Evolutionary conservation across 2,329 filamentous ascomycete genomes (phyloP).

Genomic region (Penicillium brevicompactum): DNA sequence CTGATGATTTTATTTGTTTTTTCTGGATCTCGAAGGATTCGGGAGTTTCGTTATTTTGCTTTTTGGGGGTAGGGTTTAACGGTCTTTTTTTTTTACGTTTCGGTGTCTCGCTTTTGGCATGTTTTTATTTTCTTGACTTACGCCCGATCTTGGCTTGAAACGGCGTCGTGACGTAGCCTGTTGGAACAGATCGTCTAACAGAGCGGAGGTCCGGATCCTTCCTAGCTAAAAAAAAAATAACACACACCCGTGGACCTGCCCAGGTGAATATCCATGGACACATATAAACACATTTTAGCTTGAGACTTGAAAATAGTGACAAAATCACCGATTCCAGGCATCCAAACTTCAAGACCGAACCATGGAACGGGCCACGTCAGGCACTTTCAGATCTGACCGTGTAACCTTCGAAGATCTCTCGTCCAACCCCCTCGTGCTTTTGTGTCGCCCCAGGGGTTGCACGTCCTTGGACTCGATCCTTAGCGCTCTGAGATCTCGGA

Average conservation of each 20-base stretch:
- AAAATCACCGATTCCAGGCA: neutral
- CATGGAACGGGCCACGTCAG: slow-evolving; percentile 8
- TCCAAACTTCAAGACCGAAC: neutral
- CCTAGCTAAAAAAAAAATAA: neutral
- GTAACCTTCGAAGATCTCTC: neutral
- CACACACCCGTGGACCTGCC: neutral
- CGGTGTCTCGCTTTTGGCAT: neutral
- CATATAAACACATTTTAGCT: neutral
- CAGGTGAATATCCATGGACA: neutral
- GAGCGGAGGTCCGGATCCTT: no score
- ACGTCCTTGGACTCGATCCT: slow-evolving; percentile 1
- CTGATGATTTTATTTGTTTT: slow-evolving; percentile 8
- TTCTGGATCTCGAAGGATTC: neutral
- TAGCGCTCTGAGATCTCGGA: neutral
- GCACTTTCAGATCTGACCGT: slow-evolving; percentile 8
- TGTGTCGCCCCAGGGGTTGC: slow-evolving; percentile 1
- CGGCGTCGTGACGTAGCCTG: slow-evolving; percentile 1
- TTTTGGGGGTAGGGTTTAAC: neutral
- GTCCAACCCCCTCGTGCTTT: slow-evolving; percentile 1
- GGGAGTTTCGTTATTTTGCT: neutral
- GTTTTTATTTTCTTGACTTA: slow-evolving; percentile 1
- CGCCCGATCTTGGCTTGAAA: slow-evolving; percentile 9
- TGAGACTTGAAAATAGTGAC: no score
- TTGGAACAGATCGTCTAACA: neutral
- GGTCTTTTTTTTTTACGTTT: neutral